phyloP scores from a whole-genome alignment of 78 protist genomes.

The Dictyostelium purpureum region DNA sequence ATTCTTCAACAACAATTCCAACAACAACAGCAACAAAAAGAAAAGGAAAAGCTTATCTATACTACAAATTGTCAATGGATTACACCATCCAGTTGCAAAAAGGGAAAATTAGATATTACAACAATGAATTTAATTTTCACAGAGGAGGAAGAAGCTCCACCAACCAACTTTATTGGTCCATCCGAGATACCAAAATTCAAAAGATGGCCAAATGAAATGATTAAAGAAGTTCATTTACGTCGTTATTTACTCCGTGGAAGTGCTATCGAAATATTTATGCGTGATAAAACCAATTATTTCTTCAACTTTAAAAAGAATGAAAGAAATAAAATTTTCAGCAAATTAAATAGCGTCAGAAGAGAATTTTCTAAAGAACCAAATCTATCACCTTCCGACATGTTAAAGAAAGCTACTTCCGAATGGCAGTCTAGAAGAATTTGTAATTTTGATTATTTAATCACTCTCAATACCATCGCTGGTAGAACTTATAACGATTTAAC shows the following conservation, averaged over 20 bases:
- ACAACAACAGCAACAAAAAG: conserved; percentile 21
- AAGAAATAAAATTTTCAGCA: conserved; percentile 16
- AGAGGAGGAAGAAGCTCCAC: conserved; percentile 2
- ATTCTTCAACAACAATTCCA: background rate
- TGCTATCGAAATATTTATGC: conserved; percentile 83
- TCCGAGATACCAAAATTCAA: conserved; percentile 5
- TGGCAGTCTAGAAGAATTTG: conserved; percentile 79
- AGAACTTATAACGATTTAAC: conserved; percentile 93
- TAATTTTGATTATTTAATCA: conserved; percentile 91
- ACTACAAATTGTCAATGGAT: conserved; percentile 51
- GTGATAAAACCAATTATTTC: conserved; percentile 68
- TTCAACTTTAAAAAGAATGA: conserved; percentile 57
- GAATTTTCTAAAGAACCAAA: background rate
- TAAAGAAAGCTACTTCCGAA: conserved; percentile 45
- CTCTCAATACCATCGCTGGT: conserved; percentile 88
- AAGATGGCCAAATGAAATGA: conserved; percentile 47
- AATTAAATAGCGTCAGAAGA: conserved; percentile 2
- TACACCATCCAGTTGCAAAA: conserved; percentile 26
- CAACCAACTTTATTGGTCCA: background rate
- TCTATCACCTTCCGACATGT: conserved; percentile 26
- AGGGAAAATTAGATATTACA: conserved; percentile 64
- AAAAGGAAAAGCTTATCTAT: conserved; percentile 46
- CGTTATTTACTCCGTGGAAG: conserved; percentile 79
- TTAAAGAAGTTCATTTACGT: conserved; percentile 59
- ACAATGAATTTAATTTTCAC: conserved; percentile 35